A percentile compares a stretch with the other conserved stretches of the same genome.
These are phyloP conservation scores for Microdochium paspali DNA, from an alignment of 2,329 filamentous ascomycete genomes.

Conservation along the genomic window DNA sequence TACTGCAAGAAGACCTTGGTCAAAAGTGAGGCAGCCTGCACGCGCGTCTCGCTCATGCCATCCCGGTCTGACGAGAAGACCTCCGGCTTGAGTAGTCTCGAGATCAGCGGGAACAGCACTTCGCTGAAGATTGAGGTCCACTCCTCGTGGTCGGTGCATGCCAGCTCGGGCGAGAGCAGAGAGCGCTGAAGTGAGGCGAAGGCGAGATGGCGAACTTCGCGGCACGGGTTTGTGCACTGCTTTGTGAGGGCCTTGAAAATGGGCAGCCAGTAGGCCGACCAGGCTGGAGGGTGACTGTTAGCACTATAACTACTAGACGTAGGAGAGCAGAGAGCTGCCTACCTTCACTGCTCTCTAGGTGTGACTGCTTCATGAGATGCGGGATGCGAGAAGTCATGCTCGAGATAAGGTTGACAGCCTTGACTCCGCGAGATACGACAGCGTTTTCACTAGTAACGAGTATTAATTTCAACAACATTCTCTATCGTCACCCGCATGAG, in stretches of 20 bases:
- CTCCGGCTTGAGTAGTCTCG: slow-evolving; percentile 82
- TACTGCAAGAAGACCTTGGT: slow-evolving; percentile 97
- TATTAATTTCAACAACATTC: no score
- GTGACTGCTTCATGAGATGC: slow-evolving; percentile 82
- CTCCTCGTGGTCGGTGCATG: slow-evolving; percentile 74
- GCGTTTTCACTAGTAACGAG: slow-evolving; percentile 51
- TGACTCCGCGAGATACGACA: slow-evolving; percentile 66
- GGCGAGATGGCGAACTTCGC: slow-evolving; percentile 83
- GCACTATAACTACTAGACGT: slow-evolving; percentile 1
- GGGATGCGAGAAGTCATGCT: slow-evolving; percentile 75
- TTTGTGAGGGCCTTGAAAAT: slow-evolving; percentile 82
- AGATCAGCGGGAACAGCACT: slow-evolving; percentile 85
- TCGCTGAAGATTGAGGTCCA: slow-evolving; percentile 95
- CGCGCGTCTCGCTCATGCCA: slow-evolving; percentile 92
- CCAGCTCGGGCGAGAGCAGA: slow-evolving; percentile 75
- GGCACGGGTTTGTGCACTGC: slow-evolving; percentile 90
- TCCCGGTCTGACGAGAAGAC: slow-evolving; percentile 83
- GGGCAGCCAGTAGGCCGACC: slow-evolving; percentile 96
- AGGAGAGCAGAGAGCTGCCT: slow-evolving; percentile 11
- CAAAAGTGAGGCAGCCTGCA: slow-evolving; percentile 81
- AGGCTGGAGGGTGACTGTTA: slow-evolving; percentile 48
- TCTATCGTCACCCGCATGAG: no score
- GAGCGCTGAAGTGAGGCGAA: slow-evolving; percentile 79
- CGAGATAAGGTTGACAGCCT: slow-evolving; percentile 74
- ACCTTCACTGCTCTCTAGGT: slow-evolving; percentile 81